Evolutionary conservation across 1,284 basidiomycete genomes (phyloP).

Genomic region (Mycosarcoma maydis): DNA sequence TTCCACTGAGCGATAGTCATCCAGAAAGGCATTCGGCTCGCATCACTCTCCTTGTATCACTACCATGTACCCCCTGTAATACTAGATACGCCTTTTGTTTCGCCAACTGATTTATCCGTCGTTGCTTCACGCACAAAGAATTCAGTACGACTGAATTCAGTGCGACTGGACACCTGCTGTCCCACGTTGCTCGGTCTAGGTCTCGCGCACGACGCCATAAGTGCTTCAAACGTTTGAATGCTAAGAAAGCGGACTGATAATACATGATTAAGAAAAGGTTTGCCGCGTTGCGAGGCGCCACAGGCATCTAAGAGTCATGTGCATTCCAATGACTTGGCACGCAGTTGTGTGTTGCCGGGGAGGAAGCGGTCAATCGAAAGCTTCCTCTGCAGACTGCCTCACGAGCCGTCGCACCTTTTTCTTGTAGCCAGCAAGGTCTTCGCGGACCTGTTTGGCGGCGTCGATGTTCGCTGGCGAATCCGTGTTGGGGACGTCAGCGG

Average conservation of each 20-base stretch:
- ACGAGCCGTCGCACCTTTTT: slow-evolving; percentile 65
- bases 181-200: no score
- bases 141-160: no score
- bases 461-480: slow-evolving; percentile 98
- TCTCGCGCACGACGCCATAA: no score
- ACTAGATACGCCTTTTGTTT: slow-evolving; percentile 22
- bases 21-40: not conserved
- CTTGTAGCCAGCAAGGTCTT: slow-evolving; percentile 63
- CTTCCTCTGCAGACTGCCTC: slow-evolving; percentile 63
- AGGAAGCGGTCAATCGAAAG: slow-evolving; percentile 45
- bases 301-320: no score
- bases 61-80: slow-evolving; percentile 24
- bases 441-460: slow-evolving; percentile 71
- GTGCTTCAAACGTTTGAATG: no score
- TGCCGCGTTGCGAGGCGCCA: no score
- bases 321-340: no score
- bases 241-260: not conserved
- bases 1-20: slow-evolving; percentile 26
- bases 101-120: slow-evolving; percentile 2
- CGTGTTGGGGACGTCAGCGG: slow-evolving; percentile 88
- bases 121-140: slow-evolving; percentile 5
- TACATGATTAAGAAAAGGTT: no score
- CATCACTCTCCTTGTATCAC: slow-evolving; percentile 16
- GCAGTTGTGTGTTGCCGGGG: no score
- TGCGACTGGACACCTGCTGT: no score